Percentiles rank a stretch among this genome's conserved stretches.
These are phyloP conservation scores for Epichloe glyceriae DNA, from an alignment of 2,329 filamentous ascomycete species.

Conservation along the genomic window DNA sequence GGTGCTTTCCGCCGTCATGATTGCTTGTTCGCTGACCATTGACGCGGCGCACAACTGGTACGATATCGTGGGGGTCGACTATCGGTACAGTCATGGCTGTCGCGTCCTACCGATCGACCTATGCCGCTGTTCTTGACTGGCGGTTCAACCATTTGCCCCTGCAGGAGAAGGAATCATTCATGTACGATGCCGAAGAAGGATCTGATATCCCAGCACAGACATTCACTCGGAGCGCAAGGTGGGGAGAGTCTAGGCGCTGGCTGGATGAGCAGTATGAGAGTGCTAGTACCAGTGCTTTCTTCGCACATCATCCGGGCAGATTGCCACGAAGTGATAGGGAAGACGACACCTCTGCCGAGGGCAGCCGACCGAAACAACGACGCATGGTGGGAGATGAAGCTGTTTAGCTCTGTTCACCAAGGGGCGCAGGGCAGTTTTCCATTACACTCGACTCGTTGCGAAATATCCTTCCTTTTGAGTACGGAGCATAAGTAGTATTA, in stretches of 20 bases:
- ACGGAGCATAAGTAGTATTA: no score
- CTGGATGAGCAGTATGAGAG: background rate
- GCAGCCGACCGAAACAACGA: background rate
- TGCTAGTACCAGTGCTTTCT: background rate
- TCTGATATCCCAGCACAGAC: slow-evolving; percentile 11
- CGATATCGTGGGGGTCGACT: slow-evolving; percentile 49
- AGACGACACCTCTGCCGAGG: background rate
- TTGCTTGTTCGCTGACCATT: slow-evolving; percentile 49
- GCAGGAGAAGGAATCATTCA: slow-evolving; percentile 15
- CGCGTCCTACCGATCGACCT: slow-evolving; percentile 51
- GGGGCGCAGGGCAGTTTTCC: background rate
- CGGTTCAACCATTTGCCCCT: slow-evolving; percentile 56
- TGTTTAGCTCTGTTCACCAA: background rate
- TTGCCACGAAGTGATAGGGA: background rate
- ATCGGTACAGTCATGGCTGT: slow-evolving; percentile 54
- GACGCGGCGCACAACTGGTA: slow-evolving; percentile 59
- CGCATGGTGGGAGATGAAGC: background rate
- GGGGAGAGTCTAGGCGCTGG: slow-evolving; percentile 13
- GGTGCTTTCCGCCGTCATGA: slow-evolving; percentile 44
- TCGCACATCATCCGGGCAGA: background rate
- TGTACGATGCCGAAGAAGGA: slow-evolving; percentile 8
- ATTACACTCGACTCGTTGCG: background rate
- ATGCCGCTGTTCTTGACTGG: slow-evolving; percentile 58
- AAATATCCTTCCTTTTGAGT: no score
- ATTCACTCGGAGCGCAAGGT: slow-evolving; percentile 13